A percentile compares a stretch with the other conserved stretches of the same genome.
phyloP scores from a whole-genome alignment of 2,329 filamentous ascomycete genomes.

The Fusarium sp. region DNA sequence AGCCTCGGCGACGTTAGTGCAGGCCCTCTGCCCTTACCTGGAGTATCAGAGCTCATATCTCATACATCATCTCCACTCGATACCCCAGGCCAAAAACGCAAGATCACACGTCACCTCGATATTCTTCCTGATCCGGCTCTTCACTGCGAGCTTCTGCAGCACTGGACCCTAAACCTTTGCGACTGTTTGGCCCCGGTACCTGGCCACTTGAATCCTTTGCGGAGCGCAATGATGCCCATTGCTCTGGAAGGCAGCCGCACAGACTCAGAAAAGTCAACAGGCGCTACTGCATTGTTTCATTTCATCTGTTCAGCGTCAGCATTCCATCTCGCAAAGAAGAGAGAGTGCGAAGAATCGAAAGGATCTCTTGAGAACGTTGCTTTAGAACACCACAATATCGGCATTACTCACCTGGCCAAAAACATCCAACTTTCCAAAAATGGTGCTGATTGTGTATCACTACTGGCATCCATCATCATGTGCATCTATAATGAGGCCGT shows the following conservation, averaged over 20 bases:
- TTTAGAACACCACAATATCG: slow-evolving; percentile 39
- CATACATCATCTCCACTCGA: neutral
- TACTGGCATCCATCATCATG: slow-evolving; percentile 35
- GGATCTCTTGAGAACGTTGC: slow-evolving; percentile 34
- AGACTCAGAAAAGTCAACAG: slow-evolving; percentile 31
- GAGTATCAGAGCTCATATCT: neutral
- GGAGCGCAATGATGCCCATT: slow-evolving; percentile 39
- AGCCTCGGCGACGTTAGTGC: neutral
- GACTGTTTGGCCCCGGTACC: slow-evolving; percentile 37
- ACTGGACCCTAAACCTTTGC: slow-evolving; percentile 38
- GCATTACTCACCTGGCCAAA: slow-evolving; percentile 37
- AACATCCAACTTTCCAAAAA: slow-evolving; percentile 39
- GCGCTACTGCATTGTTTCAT: slow-evolving; percentile 34
- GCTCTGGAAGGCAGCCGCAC: slow-evolving; percentile 36
- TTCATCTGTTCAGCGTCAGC: slow-evolving; percentile 40
- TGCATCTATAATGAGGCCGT: slow-evolving; percentile 41
- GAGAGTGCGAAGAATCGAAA: slow-evolving; percentile 9
- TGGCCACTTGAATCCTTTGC: slow-evolving; percentile 31
- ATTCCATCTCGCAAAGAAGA: slow-evolving; percentile 33
- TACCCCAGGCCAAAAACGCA: neutral
- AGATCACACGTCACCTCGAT: slow-evolving; percentile 26
- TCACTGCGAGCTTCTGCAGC: slow-evolving; percentile 34
- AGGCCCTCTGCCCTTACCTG: neutral
- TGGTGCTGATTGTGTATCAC: slow-evolving; percentile 28
- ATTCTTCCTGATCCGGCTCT: slow-evolving; percentile 31